These are phyloP conservation scores for Yamadazyma akitaensis DNA, from an alignment of 805 yeast species.

Conservation along the genomic window DNA sequence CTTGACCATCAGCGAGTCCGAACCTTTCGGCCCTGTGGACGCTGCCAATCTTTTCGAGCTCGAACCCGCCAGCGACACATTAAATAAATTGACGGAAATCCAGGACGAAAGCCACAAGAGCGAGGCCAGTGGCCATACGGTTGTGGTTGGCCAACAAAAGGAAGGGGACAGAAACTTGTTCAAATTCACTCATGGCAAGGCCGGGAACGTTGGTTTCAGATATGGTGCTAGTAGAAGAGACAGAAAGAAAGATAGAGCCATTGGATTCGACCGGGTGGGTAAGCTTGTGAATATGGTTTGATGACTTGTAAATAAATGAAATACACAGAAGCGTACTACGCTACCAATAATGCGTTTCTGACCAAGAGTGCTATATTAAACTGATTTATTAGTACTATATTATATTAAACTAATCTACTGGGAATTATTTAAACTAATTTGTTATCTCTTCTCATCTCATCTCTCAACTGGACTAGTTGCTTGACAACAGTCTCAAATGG, in stretches of 20 bases:
- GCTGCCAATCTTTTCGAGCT: constrained; percentile 82
- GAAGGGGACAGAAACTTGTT: constrained; percentile 70
- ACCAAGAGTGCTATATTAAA: too few species aligned
- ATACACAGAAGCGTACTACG: background rate
- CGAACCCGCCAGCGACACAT: constrained; percentile 82
- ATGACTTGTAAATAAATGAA: constrained; percentile 7
- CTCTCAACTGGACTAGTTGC: constrained; percentile 66
- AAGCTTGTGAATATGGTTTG: constrained; percentile 41
- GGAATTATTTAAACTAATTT: constrained; percentile 23
- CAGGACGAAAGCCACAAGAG: constrained; percentile 42
- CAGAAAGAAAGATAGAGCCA: constrained; percentile 75
- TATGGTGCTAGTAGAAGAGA: constrained; percentile 91
- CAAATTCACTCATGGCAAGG: constrained; percentile 72
- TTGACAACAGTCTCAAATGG: constrained; percentile 66
- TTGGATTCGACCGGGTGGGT: constrained; percentile 69
- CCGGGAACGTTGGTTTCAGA: constrained; percentile 85
- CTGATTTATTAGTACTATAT: too few species aligned
- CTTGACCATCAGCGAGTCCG: constrained; percentile 86
- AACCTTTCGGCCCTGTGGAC: constrained; percentile 93
- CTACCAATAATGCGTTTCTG: too few species aligned
- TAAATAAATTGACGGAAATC: constrained; percentile 62
- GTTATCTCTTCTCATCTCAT: constrained; percentile 73
- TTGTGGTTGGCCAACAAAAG: constrained; percentile 52
- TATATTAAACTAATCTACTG: background rate
- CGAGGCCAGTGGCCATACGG: constrained; percentile 16